Evolutionary conservation across 495 filamentous ascomycete species (phyloP).

Genomic region (Recurvomyces mirabilis): DNA sequence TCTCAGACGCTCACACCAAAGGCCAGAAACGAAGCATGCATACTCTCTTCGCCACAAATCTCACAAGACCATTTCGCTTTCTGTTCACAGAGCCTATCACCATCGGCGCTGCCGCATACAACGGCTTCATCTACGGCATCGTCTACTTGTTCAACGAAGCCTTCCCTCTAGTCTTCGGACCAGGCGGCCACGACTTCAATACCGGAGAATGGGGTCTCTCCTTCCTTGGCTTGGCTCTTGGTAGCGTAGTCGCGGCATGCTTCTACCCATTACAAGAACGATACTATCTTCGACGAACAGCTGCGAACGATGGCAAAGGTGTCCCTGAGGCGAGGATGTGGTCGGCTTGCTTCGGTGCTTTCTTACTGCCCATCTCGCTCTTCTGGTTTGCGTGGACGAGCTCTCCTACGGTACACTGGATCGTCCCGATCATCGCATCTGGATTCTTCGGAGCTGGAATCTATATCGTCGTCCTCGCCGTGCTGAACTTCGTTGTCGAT

Average conservation of each 20-base stretch:
- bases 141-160: constrained; percentile 33
- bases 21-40: constrained; percentile 16
- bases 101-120: constrained; percentile 31
- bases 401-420: constrained; percentile 35
- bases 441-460: constrained; percentile 5
- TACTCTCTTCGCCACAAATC: constrained; percentile 26
- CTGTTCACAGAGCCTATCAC: constrained; percentile 33
- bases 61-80: constrained; percentile 30
- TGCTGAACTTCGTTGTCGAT: constrained; percentile 1
- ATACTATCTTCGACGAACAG: constrained; percentile 24
- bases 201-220: constrained; percentile 20
- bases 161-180: constrained; percentile 38
- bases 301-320: constrained; percentile 19
- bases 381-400: constrained; percentile 25
- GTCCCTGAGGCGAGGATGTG: constrained; percentile 33
- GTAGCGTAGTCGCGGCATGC: constrained; percentile 23
- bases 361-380: constrained; percentile 1
- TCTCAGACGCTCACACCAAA: constrained; percentile 5
- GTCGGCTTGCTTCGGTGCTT: constrained; percentile 21
- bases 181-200: constrained; percentile 36
- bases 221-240: constrained; percentile 21
- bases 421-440: constrained; percentile 17
- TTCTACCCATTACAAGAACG: constrained; percentile 23
- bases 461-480: constrained; percentile 3
- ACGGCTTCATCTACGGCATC: constrained; percentile 33